Evolutionary conservation across 352 stramenopile genomes (phyloP).

Genomic region (Globisporangium barbulae): DNA sequence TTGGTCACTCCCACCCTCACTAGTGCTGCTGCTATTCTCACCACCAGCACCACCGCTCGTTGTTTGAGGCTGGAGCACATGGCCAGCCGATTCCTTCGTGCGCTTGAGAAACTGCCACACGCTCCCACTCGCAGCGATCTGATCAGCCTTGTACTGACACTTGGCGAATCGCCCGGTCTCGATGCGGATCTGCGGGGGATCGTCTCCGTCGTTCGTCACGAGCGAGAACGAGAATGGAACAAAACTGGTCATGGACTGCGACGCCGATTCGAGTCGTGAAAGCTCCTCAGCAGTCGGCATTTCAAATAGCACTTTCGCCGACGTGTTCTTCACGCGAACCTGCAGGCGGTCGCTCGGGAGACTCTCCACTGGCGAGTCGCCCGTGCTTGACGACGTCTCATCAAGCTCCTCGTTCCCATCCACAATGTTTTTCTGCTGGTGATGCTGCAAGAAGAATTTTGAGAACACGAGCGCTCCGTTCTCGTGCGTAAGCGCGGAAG

Average conservation of each 20-base stretch:
- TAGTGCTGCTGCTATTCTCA: neutral
- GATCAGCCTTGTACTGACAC: constrained; percentile 61
- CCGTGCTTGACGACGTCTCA: neutral
- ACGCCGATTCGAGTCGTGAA: constrained; percentile 23
- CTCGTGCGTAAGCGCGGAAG: constrained; percentile 46
- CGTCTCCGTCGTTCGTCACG: constrained; percentile 34
- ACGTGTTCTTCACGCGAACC: constrained; percentile 60
- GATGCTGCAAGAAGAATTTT: constrained; percentile 38
- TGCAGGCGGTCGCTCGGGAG: constrained; percentile 45
- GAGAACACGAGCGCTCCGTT: constrained; percentile 56
- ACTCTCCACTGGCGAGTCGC: too few species aligned
- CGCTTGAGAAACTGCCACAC: constrained; percentile 47
- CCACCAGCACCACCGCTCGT: neutral
- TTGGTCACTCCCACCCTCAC: neutral
- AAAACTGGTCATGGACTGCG: constrained; percentile 27
- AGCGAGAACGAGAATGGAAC: constrained; percentile 52
- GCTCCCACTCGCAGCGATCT: constrained; percentile 41
- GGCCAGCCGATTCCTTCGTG: constrained; percentile 25
- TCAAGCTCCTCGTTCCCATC: constrained; percentile 6
- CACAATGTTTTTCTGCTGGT: constrained; percentile 11
- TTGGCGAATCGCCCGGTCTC: constrained; percentile 70
- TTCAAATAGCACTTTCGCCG: constrained; percentile 63
- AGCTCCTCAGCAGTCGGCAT: constrained; percentile 34
- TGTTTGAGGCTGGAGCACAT: constrained; percentile 9
- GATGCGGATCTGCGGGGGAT: constrained; percentile 42